These are phyloP conservation scores for Dentipellis fragilis DNA, from an alignment of 768 basidiomycete genomes.

Conservation along the genomic window DNA sequence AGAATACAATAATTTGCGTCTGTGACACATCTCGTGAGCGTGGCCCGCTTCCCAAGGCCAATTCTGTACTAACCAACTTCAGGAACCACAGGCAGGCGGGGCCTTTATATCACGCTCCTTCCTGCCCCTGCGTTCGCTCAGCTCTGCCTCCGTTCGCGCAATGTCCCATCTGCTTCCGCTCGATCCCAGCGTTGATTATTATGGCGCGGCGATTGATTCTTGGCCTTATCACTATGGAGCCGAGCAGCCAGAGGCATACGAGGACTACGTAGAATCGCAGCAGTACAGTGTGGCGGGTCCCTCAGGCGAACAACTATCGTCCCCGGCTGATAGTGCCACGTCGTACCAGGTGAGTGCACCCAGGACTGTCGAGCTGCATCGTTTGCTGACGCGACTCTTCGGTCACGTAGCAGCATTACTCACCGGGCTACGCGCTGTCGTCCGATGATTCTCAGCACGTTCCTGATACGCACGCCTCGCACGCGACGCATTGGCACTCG, in stretches of 20 bases:
- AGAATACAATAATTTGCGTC: background rate
- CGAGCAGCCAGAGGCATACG: background rate
- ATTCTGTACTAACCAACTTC: background rate
- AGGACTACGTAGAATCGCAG: background rate
- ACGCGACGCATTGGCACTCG: too few relatives aligned
- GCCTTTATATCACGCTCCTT: background rate
- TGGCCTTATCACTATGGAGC: background rate
- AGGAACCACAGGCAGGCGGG: background rate
- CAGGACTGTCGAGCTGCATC: too few relatives aligned
- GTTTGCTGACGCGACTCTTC: too few relatives aligned
- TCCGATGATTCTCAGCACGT: too few relatives aligned
- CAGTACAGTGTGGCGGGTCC: too few relatives aligned
- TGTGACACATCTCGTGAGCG: background rate
- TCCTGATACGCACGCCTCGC: too few relatives aligned
- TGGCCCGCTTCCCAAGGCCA: background rate
- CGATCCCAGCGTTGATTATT: background rate
- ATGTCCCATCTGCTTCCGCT: constrained; percentile 1
- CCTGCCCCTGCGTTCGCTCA: background rate
- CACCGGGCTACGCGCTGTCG: too few relatives aligned
- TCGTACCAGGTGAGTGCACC: too few relatives aligned
- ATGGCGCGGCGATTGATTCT: background rate
- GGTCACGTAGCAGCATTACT: too few relatives aligned
- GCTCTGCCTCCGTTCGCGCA: background rate
- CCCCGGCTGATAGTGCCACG: too few relatives aligned
- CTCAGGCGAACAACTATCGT: too few relatives aligned